phyloP scores from a whole-genome alignment of 371 early-diverging fungal genomes.

The Rhizomucor pusillus region DNA sequence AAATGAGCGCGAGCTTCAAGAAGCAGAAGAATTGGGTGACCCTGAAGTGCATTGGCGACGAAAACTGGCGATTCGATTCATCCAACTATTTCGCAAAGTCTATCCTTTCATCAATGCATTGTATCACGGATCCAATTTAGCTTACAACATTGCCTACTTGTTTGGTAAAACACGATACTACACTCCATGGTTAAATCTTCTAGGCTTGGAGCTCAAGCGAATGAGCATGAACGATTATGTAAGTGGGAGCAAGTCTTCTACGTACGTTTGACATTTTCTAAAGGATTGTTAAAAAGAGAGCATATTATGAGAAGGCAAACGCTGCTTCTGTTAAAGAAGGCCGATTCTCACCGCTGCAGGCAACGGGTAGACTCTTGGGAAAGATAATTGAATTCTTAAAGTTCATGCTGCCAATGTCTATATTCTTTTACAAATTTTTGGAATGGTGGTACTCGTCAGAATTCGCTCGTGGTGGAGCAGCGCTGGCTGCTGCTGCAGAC shows the following conservation, averaged over 20 bases:
- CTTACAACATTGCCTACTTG: slow-evolving; percentile 77
- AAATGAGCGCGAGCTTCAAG: slow-evolving; percentile 37
- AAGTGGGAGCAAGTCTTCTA: slow-evolving; percentile 23
- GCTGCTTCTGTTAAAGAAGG: slow-evolving; percentile 5
- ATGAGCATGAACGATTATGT: slow-evolving; percentile 83
- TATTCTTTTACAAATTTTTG: slow-evolving; percentile 90
- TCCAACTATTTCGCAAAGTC: slow-evolving; percentile 47
- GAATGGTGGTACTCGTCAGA: slow-evolving; percentile 95
- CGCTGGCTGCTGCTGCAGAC: slow-evolving; percentile 29
- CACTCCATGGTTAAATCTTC: slow-evolving; percentile 77
- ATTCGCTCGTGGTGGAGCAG: slow-evolving; percentile 42
- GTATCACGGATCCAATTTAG: slow-evolving; percentile 61
- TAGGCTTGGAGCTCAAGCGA: slow-evolving; percentile 74
- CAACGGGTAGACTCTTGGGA: slow-evolving; percentile 31
- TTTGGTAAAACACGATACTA: slow-evolving; percentile 78
- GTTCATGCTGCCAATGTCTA: slow-evolving; percentile 78
- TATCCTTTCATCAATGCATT: slow-evolving; percentile 71
- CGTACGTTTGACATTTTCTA: neutral
- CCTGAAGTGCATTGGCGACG: slow-evolving; percentile 12
- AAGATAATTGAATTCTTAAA: slow-evolving; percentile 72
- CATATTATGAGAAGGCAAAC: slow-evolving; percentile 34
- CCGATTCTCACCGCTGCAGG: slow-evolving; percentile 13
- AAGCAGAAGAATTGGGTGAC: slow-evolving; percentile 32
- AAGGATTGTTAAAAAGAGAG: slow-evolving; percentile 23
- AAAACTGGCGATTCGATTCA: slow-evolving; percentile 34